Conservation (phyloP, 2,329 filamentous ascomycete genomes). For the Onygenales sp. region DNA sequence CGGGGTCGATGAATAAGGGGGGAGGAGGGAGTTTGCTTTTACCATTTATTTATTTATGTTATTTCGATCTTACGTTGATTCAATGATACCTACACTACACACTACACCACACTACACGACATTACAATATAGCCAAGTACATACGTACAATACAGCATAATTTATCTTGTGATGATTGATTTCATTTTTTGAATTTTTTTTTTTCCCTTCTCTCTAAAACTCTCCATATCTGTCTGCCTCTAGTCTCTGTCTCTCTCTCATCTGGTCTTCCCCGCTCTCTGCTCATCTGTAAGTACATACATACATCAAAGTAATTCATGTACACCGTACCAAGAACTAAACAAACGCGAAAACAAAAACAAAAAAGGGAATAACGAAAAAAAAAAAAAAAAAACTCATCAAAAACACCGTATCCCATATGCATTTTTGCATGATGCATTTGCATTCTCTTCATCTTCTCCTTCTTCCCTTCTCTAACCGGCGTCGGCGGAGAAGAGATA, state of each 20-base stretch:
- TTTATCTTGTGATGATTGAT: no score
- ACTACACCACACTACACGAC: no score
- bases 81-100: no score
- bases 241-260: not conserved
- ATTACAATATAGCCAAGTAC: no score
- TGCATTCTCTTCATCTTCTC: not conserved
- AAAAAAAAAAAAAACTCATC: not conserved
- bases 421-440: not conserved
- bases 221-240: no score
- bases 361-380: conserved; percentile 6
- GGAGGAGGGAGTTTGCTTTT: not conserved
- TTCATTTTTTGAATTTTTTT: no score
- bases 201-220: no score
- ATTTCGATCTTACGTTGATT: no score
- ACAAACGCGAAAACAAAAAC: conserved; percentile 3
- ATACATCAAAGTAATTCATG: not conserved
- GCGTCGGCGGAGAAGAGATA: not conserved
- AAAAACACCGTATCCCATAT: conserved; percentile 16
- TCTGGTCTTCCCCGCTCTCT: not conserved
- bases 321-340: not conserved
- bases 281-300: not conserved
- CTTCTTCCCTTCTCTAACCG: not conserved
- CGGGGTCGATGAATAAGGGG: conserved; percentile 1
- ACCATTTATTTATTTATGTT: no score
- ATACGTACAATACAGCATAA: no score